Conservation (phyloP, 495 filamentous ascomycete species). For the Diplogelasinospora grovesii region DNA sequence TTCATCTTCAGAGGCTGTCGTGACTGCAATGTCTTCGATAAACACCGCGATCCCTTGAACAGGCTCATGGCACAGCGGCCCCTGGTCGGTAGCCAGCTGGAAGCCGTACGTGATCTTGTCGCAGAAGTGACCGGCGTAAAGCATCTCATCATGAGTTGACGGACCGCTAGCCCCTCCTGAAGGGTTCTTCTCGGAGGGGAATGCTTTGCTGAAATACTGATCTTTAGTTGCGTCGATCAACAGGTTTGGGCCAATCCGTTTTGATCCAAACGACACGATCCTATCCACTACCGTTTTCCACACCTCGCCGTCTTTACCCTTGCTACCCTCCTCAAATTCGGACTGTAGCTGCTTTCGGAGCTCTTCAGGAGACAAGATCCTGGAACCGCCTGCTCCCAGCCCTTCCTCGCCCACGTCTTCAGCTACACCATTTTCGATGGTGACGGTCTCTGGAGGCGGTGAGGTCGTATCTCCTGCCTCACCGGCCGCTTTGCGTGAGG, state of each 20-base stretch:
- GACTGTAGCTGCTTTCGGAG: slow-evolving; percentile 66
- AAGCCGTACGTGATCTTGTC: slow-evolving; percentile 92
- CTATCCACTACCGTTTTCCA: slow-evolving; percentile 75
- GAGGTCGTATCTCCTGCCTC: slow-evolving; percentile 28
- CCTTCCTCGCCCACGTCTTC: slow-evolving; percentile 11
- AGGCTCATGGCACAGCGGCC: slow-evolving; percentile 88
- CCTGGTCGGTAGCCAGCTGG: slow-evolving; percentile 84
- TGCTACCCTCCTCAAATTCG: slow-evolving; percentile 53
- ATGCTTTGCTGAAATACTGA: slow-evolving; percentile 70
- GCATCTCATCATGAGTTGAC: slow-evolving; percentile 37
- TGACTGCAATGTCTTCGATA: slow-evolving; percentile 68
- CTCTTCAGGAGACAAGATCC: slow-evolving; percentile 60
- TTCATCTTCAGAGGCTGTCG: slow-evolving; percentile 43
- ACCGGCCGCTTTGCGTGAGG: slow-evolving; percentile 49
- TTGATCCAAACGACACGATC: slow-evolving; percentile 84
- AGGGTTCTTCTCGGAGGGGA: slow-evolving; percentile 34
- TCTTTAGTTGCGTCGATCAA: slow-evolving; percentile 77
- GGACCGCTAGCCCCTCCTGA: no score
- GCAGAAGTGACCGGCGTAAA: slow-evolving; percentile 65
- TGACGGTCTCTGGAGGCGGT: no score
- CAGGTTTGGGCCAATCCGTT: slow-evolving; percentile 79
- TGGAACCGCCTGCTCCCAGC: slow-evolving; percentile 40
- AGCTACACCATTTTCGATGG: slow-evolving; percentile 37
- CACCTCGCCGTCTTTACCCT: slow-evolving; percentile 58
- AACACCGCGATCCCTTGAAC: slow-evolving; percentile 91